Percentiles rank a stretch among this genome's conserved stretches.
Conservation (phyloP, 495 filamentous ascomycete species). For the Sphaerosporella brunnea region DNA sequence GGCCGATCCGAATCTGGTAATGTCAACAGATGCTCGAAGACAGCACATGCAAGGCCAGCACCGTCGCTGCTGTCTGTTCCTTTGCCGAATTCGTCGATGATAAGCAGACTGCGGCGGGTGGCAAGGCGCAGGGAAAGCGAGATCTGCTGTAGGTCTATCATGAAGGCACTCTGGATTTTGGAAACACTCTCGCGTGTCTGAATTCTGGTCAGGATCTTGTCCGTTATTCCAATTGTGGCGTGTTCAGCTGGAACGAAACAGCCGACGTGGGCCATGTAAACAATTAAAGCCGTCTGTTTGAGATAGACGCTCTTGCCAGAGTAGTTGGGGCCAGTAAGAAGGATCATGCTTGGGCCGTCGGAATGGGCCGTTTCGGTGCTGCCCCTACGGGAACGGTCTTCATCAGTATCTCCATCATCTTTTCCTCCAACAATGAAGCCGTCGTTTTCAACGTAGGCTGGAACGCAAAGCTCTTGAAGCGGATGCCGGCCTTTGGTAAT, state of each 20-base stretch:
- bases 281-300: constrained; percentile 86
- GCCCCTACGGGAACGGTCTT: neutral
- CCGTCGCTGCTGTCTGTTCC: constrained; percentile 71
- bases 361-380: neutral
- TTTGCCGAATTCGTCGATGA: constrained; percentile 95
- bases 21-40: constrained; percentile 57
- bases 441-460: constrained; percentile 75
- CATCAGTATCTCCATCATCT: constrained; percentile 18
- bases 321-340: constrained; percentile 87
- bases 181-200: constrained; percentile 76
- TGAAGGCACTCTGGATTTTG: constrained; percentile 74
- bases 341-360: constrained; percentile 47
- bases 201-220: constrained; percentile 81
- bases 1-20: constrained; percentile 40
- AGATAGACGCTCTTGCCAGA: constrained; percentile 94
- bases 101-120: constrained; percentile 57
- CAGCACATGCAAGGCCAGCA: constrained; percentile 66
- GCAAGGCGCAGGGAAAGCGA: constrained; percentile 59
- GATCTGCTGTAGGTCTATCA: constrained; percentile 82
- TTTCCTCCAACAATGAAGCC: constrained; percentile 49
- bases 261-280: constrained; percentile 84
- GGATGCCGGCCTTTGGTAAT: constrained; percentile 77
- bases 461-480: constrained; percentile 72
- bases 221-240: constrained; percentile 72
- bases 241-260: constrained; percentile 71